Evolutionary conservation across 2,329 filamentous ascomycete species (phyloP), one percentile per base, ranked within the genome.

Genomic region (Whalleya microplaca): DNA sequence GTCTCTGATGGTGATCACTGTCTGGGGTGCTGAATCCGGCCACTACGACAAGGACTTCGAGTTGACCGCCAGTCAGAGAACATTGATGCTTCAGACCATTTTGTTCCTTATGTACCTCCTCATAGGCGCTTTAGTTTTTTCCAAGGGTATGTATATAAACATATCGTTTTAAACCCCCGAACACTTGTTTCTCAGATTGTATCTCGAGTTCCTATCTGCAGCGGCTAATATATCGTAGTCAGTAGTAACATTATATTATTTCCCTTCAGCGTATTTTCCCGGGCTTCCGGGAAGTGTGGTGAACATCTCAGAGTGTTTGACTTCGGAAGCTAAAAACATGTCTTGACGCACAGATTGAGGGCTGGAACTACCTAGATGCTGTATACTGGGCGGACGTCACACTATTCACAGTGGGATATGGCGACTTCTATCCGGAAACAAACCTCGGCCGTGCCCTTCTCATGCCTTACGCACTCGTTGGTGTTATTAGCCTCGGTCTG

Each of bases 71-170:
- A 89, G 88, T 58, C 93, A 97, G 72, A 84, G 93, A 9, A 96
- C 91, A 0, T 77, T 97, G 20, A 96, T 97, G 79, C 75, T 96
- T 23, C 93, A 97, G 73, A 96, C 92, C 1, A 96, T 96, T 73
- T 78, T 90, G 53, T 91, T 96, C 69, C 87, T 96, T 49, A 75
- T 91, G 46, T 96, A 95, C 78, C 77, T 97, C 0, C 85, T 90
- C 0, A 74, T 92, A 2, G 93, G 93, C 0, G 91, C 88, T 0
- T 83, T 87, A 0, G 76, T 96, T 0, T 96, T 95, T 68, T 84
- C 85, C 5, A 78, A 77, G 23, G 23, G 23, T 27, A 27, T 27
- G 23, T 27, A 27, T 9, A 27, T 4, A 27, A 9, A n/a, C n/a
- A n/a, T n/a, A n/a, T n/a, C n/a, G n/a, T n/a, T n/a, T n/a, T n/a